Evolutionary conservation across 1,284 basidiomycete species (phyloP), one percentile per base, ranked within the genome.

Genomic region (Boletus chippewaensis): DNA sequence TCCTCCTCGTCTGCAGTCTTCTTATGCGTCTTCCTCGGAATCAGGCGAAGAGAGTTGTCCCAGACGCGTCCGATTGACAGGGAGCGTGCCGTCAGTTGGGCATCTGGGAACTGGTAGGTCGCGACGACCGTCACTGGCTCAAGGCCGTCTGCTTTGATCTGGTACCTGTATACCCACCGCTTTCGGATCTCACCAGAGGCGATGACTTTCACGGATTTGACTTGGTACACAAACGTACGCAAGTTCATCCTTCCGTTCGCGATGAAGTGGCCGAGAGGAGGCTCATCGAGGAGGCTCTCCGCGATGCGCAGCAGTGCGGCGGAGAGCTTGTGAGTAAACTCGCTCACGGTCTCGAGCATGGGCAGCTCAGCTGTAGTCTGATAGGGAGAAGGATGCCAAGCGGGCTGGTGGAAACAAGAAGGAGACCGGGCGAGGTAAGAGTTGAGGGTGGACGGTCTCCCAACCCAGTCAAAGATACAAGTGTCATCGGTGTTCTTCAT

Each of bases 241-340:
- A 62, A 22, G 49, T 65, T 62, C 62, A 62, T 65, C 45, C 57
- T 51, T n/a, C 61, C 62, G 18, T 65, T 65, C 9, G 61, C 61
- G 38, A 62, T 63, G 34, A 65, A 62, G 50, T 63, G 62, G 26
- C 63, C 57, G 9, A 63, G 61, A 9, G 63, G 63, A 10, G 61
- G 61, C 2, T 65, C 57, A 0, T 55, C 12, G 12, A 61, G 49
- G 9, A 65, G 50, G 24, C 18, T 45, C 48, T 60, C 59, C 1
- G 60, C 49, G n/a, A 54, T 24, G 1, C 46, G 52, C 15, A 63
- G 5, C 12, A 51, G 3, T 1, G 38, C 26, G 6, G 59, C 62
- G 10, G 48, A 49, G 15, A 63, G 2, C 45, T 47, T 62, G 20
- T 52, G 47, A 1, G 52, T 50, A 12, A 59, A 36, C 16, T 48